Conservation (phyloP, 179 eudicot species). For the Vitellaria paradoxa region DNA sequence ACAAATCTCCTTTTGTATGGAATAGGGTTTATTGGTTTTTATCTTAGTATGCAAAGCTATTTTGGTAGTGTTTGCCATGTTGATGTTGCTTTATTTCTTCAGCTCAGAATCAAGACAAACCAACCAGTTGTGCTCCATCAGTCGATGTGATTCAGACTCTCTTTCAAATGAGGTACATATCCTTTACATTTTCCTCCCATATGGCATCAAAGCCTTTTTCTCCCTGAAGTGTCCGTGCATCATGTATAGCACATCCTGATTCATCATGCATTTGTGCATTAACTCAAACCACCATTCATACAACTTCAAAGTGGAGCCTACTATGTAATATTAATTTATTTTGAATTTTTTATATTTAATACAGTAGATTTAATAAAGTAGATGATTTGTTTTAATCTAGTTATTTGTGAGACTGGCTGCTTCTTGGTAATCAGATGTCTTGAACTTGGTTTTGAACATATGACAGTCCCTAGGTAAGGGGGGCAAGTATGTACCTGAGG, state of each 20-base stretch:
- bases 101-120: slow-evolving; percentile 60
- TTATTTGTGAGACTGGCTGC: background rate
- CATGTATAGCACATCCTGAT: background rate
- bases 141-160: slow-evolving; percentile 88
- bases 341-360: background rate
- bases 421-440: background rate
- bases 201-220: background rate
- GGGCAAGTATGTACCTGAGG: no score
- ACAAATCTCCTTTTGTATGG: no score
- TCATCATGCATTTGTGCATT: background rate
- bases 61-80: no score
- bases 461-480: no score
- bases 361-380: background rate
- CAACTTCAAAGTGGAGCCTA: background rate
- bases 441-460: background rate
- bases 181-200: background rate
- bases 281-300: background rate
- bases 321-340: slow-evolving; percentile 1
- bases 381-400: background rate
- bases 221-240: no score
- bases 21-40: no score
- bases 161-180: slow-evolving; percentile 84
- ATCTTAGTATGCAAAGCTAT: no score
- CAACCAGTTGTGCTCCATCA: slow-evolving; percentile 90
- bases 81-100: slow-evolving; percentile 13